These are phyloP conservation scores for Termitomyces sp. DNA, from an alignment of 768 basidiomycete genomes.

Conservation along the genomic window DNA sequence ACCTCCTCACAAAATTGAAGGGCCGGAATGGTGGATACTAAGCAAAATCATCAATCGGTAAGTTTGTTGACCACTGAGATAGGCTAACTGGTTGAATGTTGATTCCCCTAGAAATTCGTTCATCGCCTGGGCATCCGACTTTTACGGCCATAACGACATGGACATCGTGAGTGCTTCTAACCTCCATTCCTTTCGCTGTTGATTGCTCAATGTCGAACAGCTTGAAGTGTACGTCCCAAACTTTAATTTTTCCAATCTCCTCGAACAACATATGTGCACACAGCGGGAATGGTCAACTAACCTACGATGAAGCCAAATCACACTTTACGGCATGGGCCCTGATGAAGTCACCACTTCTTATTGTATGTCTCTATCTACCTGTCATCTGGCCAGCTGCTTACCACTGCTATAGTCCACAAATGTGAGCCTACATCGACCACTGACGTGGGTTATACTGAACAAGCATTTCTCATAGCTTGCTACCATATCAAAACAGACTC, in stretches of 20 bases:
- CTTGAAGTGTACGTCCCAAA: slow-evolving; percentile 48
- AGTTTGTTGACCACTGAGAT: slow-evolving; percentile 1
- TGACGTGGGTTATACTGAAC: background rate
- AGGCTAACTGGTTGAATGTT: background rate
- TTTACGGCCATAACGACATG: slow-evolving; percentile 68
- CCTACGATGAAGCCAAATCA: slow-evolving; percentile 63
- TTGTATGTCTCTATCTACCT: slow-evolving; percentile 23
- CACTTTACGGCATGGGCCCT: slow-evolving; percentile 76
- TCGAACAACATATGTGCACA: background rate
- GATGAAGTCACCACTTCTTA: slow-evolving; percentile 61
- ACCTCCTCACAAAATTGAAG: background rate
- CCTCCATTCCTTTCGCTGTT: background rate
- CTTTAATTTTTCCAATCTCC: background rate
- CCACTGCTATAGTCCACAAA: slow-evolving; percentile 14
- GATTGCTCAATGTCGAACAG: slow-evolving; percentile 27
- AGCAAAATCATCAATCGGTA: slow-evolving; percentile 61
- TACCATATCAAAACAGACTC: slow-evolving; percentile 44
- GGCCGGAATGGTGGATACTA: slow-evolving; percentile 52
- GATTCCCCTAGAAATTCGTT: slow-evolving; percentile 56
- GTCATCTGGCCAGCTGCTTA: background rate
- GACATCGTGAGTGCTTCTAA: slow-evolving; percentile 49
- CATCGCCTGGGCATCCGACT: slow-evolving; percentile 61
- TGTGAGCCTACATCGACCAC: background rate
- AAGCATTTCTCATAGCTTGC: slow-evolving; percentile 31
- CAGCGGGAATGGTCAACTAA: slow-evolving; percentile 63